These are phyloP conservation scores for Geranium rotundifolium DNA, from an alignment of 345 rosid genomes.

Conservation along the genomic window DNA sequence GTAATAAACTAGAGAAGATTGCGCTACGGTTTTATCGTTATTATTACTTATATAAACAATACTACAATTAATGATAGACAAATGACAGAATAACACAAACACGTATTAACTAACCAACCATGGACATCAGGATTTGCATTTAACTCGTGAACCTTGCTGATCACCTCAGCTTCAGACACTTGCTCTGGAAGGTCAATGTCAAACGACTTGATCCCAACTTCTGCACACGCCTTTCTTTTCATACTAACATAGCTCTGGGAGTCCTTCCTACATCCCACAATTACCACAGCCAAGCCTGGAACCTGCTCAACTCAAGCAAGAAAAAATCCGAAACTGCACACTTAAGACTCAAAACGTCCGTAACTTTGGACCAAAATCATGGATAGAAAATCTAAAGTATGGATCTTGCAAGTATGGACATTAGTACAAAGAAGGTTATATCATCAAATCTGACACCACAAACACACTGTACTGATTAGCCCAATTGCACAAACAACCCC, in stretches of 20 bases:
- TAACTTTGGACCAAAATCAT: background rate
- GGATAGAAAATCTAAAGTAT: background rate
- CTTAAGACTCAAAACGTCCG: background rate
- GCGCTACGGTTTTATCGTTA: too few relatives aligned
- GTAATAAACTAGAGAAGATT: too few relatives aligned
- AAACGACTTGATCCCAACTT: constrained; percentile 80
- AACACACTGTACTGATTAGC: background rate
- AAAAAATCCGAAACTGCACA: background rate
- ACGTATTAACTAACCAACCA: constrained; percentile 31
- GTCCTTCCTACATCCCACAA: constrained; percentile 74
- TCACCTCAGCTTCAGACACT: constrained; percentile 53
- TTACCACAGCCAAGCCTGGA: constrained; percentile 83
- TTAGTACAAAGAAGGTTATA: background rate
- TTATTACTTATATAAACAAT: too few relatives aligned
- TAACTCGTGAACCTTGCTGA: constrained; percentile 71
- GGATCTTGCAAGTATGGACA: background rate
- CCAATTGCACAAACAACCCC: background rate
- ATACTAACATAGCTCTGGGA: constrained; percentile 79
- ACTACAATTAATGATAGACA: background rate
- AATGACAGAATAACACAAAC: background rate
- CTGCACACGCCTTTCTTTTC: constrained; percentile 89
- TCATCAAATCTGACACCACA: background rate
- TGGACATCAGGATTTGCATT: constrained; percentile 70
- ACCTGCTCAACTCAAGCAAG: constrained; percentile 31
- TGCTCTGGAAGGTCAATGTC: constrained; percentile 73